Percentiles rank a stretch among this genome's conserved stretches.
These are phyloP conservation scores for Hemerocallis citrina DNA, from an alignment of 106 monocot genomes.

Conservation along the genomic window DNA sequence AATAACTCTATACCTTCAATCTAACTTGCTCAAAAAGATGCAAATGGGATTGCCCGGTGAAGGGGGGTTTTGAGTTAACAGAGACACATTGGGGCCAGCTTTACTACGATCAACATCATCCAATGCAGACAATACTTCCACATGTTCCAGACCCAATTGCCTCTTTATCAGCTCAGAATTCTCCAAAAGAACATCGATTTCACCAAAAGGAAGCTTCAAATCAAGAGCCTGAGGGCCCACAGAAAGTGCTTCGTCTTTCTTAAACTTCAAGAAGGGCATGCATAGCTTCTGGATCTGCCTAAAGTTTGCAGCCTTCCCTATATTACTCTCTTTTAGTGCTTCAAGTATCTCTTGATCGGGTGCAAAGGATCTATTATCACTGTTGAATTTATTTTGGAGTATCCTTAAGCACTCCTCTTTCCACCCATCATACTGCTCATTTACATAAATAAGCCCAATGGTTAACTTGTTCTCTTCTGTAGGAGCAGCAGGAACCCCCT, in stretches of 20 bases:
- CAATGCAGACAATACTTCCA: conserved; percentile 48
- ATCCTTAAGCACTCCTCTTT: conserved; percentile 61
- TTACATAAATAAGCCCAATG: conserved; percentile 74
- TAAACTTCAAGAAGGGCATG: conserved; percentile 85
- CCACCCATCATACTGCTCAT: conserved; percentile 89
- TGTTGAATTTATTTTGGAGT: conserved; percentile 55
- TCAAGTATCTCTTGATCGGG: conserved; percentile 61
- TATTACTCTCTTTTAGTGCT: conserved; percentile 40
- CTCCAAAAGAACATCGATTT: conserved; percentile 64
- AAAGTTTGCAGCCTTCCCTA: conserved; percentile 45
- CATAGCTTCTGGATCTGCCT: conserved; percentile 80
- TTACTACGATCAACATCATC: conserved; percentile 33
- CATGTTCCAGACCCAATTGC: conserved; percentile 66
- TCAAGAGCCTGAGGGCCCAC: conserved; percentile 80
- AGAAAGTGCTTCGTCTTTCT: conserved; percentile 63
- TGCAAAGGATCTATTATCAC: conserved; percentile 28
- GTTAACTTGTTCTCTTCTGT: conserved; percentile 31
- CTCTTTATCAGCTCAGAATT: conserved; percentile 76
- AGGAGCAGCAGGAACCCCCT: conserved; percentile 22
- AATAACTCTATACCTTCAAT: too few species aligned
- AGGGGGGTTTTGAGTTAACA: conserved; percentile 71
- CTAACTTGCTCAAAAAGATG: conserved; percentile 46
- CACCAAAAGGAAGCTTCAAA: conserved; percentile 82
- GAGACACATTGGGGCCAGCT: conserved; percentile 35
- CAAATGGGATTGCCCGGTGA: conserved; percentile 70